Percentiles rank a stretch among this genome's conserved stretches.
These are phyloP conservation scores for Citrus cavaleriei DNA, from an alignment of 345 rosid species.

Conservation along the genomic window DNA sequence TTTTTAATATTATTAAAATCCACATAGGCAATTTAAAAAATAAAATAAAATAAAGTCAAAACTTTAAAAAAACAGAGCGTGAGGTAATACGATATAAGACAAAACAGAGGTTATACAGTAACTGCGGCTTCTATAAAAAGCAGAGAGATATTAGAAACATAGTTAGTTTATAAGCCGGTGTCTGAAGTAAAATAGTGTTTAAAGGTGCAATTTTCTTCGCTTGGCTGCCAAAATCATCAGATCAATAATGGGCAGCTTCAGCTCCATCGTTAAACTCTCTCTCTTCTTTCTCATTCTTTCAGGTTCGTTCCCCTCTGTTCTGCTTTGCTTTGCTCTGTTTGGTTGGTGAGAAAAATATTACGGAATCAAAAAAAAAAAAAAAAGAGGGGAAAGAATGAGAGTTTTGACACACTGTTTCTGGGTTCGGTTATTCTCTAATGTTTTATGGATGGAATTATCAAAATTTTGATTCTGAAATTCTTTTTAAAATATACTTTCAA, in stretches of 20 bases:
- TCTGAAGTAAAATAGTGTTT: background rate
- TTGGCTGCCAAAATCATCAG: conserved; percentile 14
- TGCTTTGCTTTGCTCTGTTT: background rate
- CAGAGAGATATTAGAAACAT: too few relatives aligned
- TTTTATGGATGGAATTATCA: background rate
- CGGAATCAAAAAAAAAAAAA: background rate
- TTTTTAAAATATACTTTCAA: too few relatives aligned
- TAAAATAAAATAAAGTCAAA: too few relatives aligned
- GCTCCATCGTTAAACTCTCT: conserved; percentile 20
- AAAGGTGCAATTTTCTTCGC: background rate
- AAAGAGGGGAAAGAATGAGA: background rate
- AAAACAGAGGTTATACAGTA: too few relatives aligned
- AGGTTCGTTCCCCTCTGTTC: conserved; percentile 32
- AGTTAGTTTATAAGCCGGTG: background rate
- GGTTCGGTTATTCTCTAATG: background rate
- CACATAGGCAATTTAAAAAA: too few relatives aligned
- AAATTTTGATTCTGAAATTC: background rate
- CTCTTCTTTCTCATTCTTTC: conserved; percentile 43
- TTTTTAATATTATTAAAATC: too few relatives aligned
- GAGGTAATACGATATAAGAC: too few relatives aligned
- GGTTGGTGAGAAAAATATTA: background rate
- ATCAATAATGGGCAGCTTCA: conserved; percentile 34
- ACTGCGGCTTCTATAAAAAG: background rate
- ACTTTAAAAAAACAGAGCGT: background rate
- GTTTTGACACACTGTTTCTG: background rate